Evolutionary conservation across 2,329 filamentous ascomycete genomes (phyloP).

Genomic region (Aspergillus tubingensis): DNA sequence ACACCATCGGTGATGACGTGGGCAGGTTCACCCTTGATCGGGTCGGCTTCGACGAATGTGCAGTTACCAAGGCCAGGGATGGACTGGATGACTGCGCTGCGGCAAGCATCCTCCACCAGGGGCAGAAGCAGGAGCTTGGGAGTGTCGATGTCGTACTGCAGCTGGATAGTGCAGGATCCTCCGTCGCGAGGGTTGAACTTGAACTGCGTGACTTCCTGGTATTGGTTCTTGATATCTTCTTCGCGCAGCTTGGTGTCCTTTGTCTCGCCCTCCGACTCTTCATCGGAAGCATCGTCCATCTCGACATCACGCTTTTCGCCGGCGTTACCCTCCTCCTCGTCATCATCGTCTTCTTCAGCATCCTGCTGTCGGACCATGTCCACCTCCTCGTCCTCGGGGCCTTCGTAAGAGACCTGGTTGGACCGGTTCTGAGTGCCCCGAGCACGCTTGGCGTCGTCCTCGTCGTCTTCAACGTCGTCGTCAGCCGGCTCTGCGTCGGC

Average conservation of each 20-base stretch:
- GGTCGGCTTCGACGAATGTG: constrained; percentile 64
- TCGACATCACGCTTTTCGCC: constrained; percentile 36
- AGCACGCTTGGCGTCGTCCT: constrained; percentile 67
- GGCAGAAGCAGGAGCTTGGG: constrained; percentile 93
- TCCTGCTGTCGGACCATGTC: constrained; percentile 69
- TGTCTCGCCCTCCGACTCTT: constrained; percentile 39
- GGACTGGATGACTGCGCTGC: constrained; percentile 80
- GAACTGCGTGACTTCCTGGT: constrained; percentile 72
- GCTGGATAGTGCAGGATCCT: constrained; percentile 74
- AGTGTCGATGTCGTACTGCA: constrained; percentile 76
- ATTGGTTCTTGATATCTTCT: constrained; percentile 64
- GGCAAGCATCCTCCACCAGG: constrained; percentile 78
- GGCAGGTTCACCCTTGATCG: constrained; percentile 51
- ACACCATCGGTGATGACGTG: constrained; percentile 77
- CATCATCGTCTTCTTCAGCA: constrained; percentile 58
- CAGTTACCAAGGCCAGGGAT: constrained; percentile 76
- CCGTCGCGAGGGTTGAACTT: constrained; percentile 74
- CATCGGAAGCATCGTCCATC: constrained; percentile 35
- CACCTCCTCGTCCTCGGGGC: constrained; percentile 89
- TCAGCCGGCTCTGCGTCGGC: constrained; percentile 62
- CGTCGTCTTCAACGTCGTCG: constrained; percentile 75
- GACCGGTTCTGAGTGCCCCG: constrained; percentile 67
- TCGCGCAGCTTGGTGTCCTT: constrained; percentile 56
- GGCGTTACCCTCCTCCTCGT: constrained; percentile 51
- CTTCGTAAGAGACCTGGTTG: constrained; percentile 85